phyloP scores from a whole-genome alignment of 495 filamentous ascomycete species.

The Aspergillus bridgeri region DNA sequence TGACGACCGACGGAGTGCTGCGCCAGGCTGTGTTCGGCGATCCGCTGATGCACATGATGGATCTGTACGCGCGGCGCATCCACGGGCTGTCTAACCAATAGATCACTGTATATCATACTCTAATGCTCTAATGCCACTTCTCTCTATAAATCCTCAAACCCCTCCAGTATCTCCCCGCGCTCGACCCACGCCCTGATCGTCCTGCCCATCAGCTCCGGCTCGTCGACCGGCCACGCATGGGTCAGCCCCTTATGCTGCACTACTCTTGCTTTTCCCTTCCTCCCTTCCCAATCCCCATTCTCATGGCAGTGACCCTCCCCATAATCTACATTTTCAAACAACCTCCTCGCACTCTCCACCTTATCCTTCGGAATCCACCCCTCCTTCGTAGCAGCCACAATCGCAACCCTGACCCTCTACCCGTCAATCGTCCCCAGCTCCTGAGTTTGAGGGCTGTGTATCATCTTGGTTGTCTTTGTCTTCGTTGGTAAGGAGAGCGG shows the following conservation, averaged over 20 bases:
- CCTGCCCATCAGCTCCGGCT: background rate
- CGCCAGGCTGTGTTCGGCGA: conserved; percentile 72
- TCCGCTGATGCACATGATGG: conserved; percentile 75
- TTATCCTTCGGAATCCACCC: background rate
- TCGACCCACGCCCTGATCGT: background rate
- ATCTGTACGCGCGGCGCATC: conserved; percentile 64
- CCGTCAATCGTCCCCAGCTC: too few relatives aligned
- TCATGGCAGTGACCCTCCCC: background rate
- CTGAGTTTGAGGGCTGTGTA: too few relatives aligned
- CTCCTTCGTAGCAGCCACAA: too few relatives aligned
- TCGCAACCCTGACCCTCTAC: too few relatives aligned
- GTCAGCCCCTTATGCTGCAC: conserved; percentile 9
- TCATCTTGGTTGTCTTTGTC: too few relatives aligned
- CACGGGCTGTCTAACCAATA: conserved; percentile 53
- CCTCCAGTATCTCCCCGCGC: background rate
- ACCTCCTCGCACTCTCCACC: conserved; percentile 1
- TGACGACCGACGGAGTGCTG: conserved; percentile 61
- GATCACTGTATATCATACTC: background rate
- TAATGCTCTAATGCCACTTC: background rate
- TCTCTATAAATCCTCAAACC: background rate
- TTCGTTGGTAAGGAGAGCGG: too few relatives aligned
- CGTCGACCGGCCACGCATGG: conserved; percentile 15
- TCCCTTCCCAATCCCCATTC: background rate
- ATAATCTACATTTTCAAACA: background rate
- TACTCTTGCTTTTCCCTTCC: conserved; percentile 4